A percentile compares a stretch with the other conserved stretches of the same genome.
phyloP scores from a whole-genome alignment of 108 stramenopile genomes.

The Conticribra guillardii region DNA sequence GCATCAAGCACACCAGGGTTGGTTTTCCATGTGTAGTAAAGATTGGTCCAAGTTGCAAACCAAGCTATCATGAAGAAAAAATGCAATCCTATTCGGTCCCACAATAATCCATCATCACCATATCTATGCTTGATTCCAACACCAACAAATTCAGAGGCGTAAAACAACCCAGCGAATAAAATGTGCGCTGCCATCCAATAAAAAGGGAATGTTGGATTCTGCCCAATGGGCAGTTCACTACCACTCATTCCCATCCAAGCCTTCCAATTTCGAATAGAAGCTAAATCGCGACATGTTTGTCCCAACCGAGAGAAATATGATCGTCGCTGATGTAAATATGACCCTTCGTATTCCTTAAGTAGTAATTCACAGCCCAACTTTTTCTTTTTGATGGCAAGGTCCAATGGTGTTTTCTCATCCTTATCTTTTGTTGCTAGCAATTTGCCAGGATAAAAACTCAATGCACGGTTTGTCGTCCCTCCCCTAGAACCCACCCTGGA shows the following conservation, averaged over 20 bases:
- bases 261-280: constrained; percentile 67
- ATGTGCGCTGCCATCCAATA: constrained; percentile 67
- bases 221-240: constrained; percentile 58
- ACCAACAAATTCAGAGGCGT: constrained; percentile 47
- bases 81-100: constrained; percentile 65
- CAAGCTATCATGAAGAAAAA: constrained; percentile 53
- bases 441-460: constrained; percentile 26
- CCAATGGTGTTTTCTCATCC: constrained; percentile 78
- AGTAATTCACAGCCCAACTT: constrained; percentile 65
- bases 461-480: constrained; percentile 9
- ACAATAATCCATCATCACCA: constrained; percentile 53
- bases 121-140: constrained; percentile 32
- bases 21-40: constrained; percentile 65
- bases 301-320: constrained; percentile 37
- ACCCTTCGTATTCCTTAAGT: constrained; percentile 62
- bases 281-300: constrained; percentile 33
- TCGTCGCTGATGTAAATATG: constrained; percentile 32
- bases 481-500: constrained; percentile 46
- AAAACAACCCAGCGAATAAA: constrained; percentile 51
- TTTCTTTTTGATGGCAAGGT: constrained; percentile 83
- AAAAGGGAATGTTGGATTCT: constrained; percentile 74
- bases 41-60: constrained; percentile 62
- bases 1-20: constrained; percentile 75
- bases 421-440: constrained; percentile 66
- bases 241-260: constrained; percentile 74